These are phyloP conservation scores for Penicillium crystallinum DNA, from an alignment of 495 filamentous ascomycete genomes.

Conservation along the genomic window DNA sequence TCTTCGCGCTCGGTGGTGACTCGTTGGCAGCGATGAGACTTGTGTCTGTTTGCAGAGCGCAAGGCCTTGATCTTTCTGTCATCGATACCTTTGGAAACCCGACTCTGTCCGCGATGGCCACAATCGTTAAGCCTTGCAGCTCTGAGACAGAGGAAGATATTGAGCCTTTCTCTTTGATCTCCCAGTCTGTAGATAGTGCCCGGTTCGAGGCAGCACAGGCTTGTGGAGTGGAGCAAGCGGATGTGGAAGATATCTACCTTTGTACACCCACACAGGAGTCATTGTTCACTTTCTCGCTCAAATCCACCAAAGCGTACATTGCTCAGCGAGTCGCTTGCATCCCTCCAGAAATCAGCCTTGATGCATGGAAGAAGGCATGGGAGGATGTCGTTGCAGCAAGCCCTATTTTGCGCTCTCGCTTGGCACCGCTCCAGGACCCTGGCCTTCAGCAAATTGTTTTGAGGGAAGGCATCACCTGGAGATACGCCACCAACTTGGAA, in stretches of 20 bases:
- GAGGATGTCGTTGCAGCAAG: conserved; percentile 38
- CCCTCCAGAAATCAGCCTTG: conserved; percentile 22
- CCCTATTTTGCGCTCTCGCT: conserved; percentile 55
- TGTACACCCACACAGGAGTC: conserved; percentile 63
- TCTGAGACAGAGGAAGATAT: conserved; percentile 11
- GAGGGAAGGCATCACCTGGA: conserved; percentile 41
- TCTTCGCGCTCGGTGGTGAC: conserved; percentile 60
- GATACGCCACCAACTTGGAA: conserved; percentile 34
- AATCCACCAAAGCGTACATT: conserved; percentile 53
- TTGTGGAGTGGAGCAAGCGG: conserved; percentile 24
- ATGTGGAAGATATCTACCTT: conserved; percentile 51
- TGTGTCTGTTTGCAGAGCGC: conserved; percentile 30
- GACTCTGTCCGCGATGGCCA: conserved; percentile 41
- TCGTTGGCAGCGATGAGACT: conserved; percentile 56
- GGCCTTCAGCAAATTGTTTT: conserved; percentile 57
- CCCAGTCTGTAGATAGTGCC: conserved; percentile 24
- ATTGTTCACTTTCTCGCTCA: conserved; percentile 54
- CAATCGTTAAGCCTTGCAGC: conserved; percentile 12
- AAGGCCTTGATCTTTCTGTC: conserved; percentile 33
- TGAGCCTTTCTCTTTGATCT: conserved; percentile 32
- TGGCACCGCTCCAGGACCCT: conserved; percentile 49
- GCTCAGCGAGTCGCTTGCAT: conserved; percentile 49
- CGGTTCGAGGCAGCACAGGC: conserved; percentile 23
- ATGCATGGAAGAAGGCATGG: conserved; percentile 47
- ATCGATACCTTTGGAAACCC: conserved; percentile 43